Evolutionary conservation across 495 filamentous ascomycete species (phyloP).

Genomic region (Aspergillus wentii): DNA sequence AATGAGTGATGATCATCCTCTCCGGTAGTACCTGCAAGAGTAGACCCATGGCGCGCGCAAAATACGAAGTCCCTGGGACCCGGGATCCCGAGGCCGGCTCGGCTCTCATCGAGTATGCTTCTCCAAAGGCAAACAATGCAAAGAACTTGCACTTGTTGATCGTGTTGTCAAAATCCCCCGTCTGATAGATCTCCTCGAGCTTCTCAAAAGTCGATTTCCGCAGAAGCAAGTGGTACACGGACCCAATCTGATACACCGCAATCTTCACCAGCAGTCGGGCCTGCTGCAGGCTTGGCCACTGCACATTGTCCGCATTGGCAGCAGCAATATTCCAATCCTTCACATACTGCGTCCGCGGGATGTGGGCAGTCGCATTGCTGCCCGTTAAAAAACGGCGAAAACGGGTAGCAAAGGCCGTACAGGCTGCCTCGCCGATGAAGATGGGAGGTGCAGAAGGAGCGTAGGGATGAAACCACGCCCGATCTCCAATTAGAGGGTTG

Average conservation of each 20-base stretch:
- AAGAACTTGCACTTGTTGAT: conserved; percentile 41
- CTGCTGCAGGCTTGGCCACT: conserved; percentile 38
- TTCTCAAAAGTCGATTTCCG: conserved; percentile 38
- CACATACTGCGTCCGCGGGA: conserved; percentile 38
- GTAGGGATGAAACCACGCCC: conserved; percentile 41
- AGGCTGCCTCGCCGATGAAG: conserved; percentile 41
- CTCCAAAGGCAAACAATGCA: conserved; percentile 39
- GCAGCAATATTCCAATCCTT: conserved; percentile 29
- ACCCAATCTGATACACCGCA: conserved; percentile 35
- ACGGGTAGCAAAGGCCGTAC: conserved; percentile 43
- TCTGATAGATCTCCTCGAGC: conserved; percentile 39
- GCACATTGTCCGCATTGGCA: conserved; percentile 24
- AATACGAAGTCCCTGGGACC: conserved; percentile 40
- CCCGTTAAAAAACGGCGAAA: conserved; percentile 39
- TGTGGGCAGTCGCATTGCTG: conserved; percentile 31
- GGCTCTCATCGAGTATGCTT: conserved; percentile 36
- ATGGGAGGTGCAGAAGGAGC: conserved; percentile 40
- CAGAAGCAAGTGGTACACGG: conserved; percentile 38
- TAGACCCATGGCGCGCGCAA: conserved; percentile 36
- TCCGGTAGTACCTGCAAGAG: conserved; percentile 39
- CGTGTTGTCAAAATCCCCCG: conserved; percentile 25
- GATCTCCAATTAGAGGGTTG: conserved; percentile 37
- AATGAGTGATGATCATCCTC: conserved; percentile 35
- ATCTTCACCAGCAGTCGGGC: conserved; percentile 37
- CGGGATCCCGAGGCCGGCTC: conserved; percentile 28